phyloP scores from a whole-genome alignment of 2,329 filamentous ascomycete genomes.

The Monosporascus sp. region DNA sequence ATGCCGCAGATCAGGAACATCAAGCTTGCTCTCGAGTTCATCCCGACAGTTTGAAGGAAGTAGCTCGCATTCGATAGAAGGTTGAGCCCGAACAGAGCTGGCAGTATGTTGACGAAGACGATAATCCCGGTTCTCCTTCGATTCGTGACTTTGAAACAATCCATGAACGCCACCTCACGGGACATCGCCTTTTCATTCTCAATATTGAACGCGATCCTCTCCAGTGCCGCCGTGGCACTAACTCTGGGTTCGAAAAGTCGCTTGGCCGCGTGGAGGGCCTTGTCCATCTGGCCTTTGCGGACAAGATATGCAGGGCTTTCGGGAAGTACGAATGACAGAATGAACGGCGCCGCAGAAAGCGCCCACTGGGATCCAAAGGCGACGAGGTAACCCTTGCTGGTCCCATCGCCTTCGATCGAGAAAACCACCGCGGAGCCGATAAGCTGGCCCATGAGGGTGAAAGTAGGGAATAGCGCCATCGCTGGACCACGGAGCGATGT shows the following conservation, averaged over 20 bases:
- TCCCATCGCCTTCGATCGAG: constrained; percentile 18
- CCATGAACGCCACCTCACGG: constrained; percentile 29
- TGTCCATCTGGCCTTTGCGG: constrained; percentile 30
- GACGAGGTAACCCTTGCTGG: constrained; percentile 30
- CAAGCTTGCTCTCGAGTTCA: constrained; percentile 26
- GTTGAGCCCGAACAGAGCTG: constrained; percentile 39
- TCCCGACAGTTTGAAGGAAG: constrained; percentile 30
- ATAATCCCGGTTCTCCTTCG: constrained; percentile 36
- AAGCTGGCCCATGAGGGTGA: constrained; percentile 43
- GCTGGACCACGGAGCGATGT: constrained; percentile 38
- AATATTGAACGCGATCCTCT: constrained; percentile 42
- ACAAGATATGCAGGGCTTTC: constrained; percentile 47
- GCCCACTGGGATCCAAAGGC: constrained; percentile 40
- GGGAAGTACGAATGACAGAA: constrained; percentile 39
- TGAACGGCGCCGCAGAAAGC: constrained; percentile 35
- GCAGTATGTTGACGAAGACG: constrained; percentile 35
- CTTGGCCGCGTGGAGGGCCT: constrained; percentile 40
- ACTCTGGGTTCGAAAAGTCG: constrained; percentile 39
- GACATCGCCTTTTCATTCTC: constrained; percentile 31
- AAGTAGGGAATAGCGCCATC: constrained; percentile 43
- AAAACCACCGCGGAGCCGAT: constrained; percentile 38
- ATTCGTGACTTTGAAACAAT: constrained; percentile 39
- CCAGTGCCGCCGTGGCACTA: constrained; percentile 34
- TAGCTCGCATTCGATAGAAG: constrained; percentile 39
- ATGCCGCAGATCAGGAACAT: constrained; percentile 41